These are phyloP conservation scores for Prosopis cineraria DNA, from an alignment of 306 rosid genomes.

Conservation along the genomic window DNA sequence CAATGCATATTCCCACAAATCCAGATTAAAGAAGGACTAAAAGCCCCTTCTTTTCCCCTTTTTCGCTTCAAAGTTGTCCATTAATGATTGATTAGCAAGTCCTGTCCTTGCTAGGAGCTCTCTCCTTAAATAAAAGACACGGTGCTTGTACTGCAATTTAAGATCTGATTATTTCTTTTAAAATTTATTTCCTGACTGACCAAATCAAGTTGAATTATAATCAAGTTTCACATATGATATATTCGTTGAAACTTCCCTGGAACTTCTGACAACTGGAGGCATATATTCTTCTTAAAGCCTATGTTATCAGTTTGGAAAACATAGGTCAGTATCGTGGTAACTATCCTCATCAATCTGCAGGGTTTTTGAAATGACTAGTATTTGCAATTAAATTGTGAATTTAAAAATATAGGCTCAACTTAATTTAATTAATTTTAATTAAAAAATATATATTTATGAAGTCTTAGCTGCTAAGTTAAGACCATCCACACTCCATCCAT, in stretches of 20 bases:
- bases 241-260: neutral
- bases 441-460: too few relatives aligned
- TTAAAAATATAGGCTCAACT: too few relatives aligned
- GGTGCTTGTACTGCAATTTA: neutral
- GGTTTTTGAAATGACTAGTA: too few relatives aligned
- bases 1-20: conserved; percentile 48
- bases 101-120: conserved; percentile 18
- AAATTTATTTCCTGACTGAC: neutral
- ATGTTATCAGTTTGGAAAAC: neutral
- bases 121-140: neutral
- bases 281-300: neutral
- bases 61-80: conserved; percentile 9
- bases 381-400: too few relatives aligned
- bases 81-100: conserved; percentile 33
- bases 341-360: neutral
- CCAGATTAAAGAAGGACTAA: conserved; percentile 29
- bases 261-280: neutral
- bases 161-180: neutral
- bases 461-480: too few relatives aligned
- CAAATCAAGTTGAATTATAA: neutral
- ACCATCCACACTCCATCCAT: too few relatives aligned
- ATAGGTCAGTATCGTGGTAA: neutral
- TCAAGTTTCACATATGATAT: conserved; percentile 8
- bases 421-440: too few relatives aligned
- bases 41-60: neutral